Conservation (phyloP, 257 asterid genomes). For the Echium plantagineum region DNA sequence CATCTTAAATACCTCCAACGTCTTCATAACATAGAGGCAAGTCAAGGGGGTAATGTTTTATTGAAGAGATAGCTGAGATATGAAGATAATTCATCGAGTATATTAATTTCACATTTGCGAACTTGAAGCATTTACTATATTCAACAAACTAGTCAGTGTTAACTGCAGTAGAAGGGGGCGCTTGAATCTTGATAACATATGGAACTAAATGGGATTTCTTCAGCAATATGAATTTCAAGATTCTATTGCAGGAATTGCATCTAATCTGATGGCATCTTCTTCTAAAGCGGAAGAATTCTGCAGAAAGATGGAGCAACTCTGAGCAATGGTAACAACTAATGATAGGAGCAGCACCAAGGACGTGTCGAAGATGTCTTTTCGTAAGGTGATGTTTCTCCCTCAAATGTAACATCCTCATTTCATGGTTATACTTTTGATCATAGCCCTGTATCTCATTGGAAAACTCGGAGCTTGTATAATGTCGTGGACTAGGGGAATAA, state of each 20-base stretch:
- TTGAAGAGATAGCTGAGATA: no score
- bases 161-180: slow-evolving; percentile 32
- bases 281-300: slow-evolving; percentile 50
- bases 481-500: slow-evolving; percentile 41
- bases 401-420: slow-evolving; percentile 21
- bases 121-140: no score
- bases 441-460: slow-evolving; percentile 29
- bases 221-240: slow-evolving; percentile 45
- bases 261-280: slow-evolving; percentile 50
- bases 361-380: slow-evolving; percentile 51
- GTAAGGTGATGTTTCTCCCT: slow-evolving; percentile 32
- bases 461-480: slow-evolving; percentile 31
- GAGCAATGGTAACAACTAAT: slow-evolving; percentile 59
- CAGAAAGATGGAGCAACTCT: slow-evolving; percentile 56
- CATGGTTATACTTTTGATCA: slow-evolving; percentile 26
- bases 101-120: no score
- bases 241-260: slow-evolving; percentile 53
- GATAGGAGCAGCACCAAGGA: slow-evolving; percentile 73
- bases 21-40: no score
- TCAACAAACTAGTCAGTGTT: no score
- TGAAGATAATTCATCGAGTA: no score
- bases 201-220: slow-evolving; percentile 44
- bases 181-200: slow-evolving; percentile 21
- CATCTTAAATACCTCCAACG: no score
- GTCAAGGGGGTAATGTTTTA: no score